Evolutionary conservation across 2,329 filamentous ascomycete genomes (phyloP), one percentile per base, ranked within the genome.

Genomic region (Penicillium sp.): DNA sequence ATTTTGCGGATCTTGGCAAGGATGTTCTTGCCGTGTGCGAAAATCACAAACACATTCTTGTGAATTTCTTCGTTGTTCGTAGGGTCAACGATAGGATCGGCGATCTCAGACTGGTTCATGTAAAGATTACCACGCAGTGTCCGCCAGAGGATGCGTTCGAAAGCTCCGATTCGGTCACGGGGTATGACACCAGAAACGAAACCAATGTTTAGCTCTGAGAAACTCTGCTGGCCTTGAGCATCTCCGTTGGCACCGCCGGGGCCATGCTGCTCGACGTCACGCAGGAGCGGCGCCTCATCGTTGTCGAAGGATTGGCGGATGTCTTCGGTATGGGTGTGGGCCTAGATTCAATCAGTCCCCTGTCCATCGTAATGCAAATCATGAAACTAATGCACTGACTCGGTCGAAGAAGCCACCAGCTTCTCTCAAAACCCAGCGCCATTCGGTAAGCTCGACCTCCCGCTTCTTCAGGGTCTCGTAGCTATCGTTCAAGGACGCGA

Each of bases 1-100:
- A 99, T 97, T 83, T 97, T 97, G 70, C 94, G 87, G 71, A 99
- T 97, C 86, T 99, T 99, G 70, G 92, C 90, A 67, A 99, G 87
- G 65, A 99, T 96, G 76, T 97, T 93, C 77, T 96, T 96, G 71
- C 94, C 94, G 70, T 99, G 94, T 11, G 94, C 94, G 67, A 99
- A 99, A 75, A 99, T 99, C 70, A 99, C 93, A 70, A 99, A 99
- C 52, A 99, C 94, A 67, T 97, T 99, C 86, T 99, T 99, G 80
- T 89, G 87, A 66, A 95, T 83, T 61, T 90, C 83, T 77, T 97
- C 93, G 73, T 97, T 97, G 78, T 86, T 96, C 71, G 89, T 84
- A 14, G 94, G 93, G 74, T 99, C 91, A 72, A 96, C 83, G 65
- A 99, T 88, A 33, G 91, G 87, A 73, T 99, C 93, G 7, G 92